Percentiles rank a stretch among this genome's conserved stretches.
These are phyloP conservation scores for Fusarium tjaetaba DNA, from an alignment of 2,329 filamentous ascomycete species.

Conservation along the genomic window DNA sequence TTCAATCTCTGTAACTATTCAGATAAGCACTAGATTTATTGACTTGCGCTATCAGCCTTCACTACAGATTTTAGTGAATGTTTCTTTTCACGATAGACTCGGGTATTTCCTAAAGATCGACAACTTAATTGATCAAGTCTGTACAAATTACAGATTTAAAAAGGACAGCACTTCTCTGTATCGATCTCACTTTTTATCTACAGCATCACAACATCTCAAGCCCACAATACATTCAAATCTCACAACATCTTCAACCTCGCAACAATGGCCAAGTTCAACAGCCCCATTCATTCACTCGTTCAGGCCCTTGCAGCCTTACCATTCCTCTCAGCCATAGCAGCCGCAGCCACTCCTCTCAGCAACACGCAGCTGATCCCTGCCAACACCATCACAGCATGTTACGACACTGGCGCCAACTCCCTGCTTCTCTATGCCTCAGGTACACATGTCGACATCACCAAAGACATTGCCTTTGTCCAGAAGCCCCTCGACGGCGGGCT, in stretches of 20 bases:
- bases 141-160: not conserved
- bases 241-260: not conserved
- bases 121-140: not conserved
- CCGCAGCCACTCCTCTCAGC: not conserved
- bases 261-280: not conserved
- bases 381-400: not conserved
- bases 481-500: not conserved
- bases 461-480: not conserved
- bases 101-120: not conserved
- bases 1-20: not conserved
- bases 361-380: not conserved
- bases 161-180: not conserved
- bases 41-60: not conserved
- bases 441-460: not conserved
- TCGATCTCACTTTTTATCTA: accelerated
- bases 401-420: not conserved
- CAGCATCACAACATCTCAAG: not conserved
- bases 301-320: not conserved
- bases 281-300: not conserved
- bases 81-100: not conserved
- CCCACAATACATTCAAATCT: not conserved
- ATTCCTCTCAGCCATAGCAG: not conserved
- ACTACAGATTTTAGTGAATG: not conserved
- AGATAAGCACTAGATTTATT: not conserved
- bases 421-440: not conserved